phyloP scores from a whole-genome alignment of 345 rosid genomes.

The Kandelia obovata region DNA sequence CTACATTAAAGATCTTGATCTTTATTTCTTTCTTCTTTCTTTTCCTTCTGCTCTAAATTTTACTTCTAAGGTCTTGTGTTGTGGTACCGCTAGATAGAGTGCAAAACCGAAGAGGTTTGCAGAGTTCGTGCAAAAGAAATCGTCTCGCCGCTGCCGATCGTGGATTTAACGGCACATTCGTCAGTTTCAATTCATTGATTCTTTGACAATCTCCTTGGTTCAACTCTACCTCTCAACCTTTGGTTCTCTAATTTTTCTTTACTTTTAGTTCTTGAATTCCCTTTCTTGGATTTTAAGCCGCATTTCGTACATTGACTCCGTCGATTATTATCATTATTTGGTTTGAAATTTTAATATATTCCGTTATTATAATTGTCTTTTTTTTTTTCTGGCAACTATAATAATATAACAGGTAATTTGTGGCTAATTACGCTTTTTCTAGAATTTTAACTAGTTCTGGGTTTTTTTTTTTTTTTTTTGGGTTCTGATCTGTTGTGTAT shows the following conservation, averaged over 20 bases:
- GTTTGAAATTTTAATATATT: no score
- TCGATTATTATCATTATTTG: no score
- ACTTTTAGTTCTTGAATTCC: no score
- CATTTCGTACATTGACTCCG: background rate
- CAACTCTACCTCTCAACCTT: no score
- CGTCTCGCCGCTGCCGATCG: constrained; percentile 74
- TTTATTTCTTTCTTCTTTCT: background rate
- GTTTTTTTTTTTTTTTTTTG: background rate
- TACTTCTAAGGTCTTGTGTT: background rate
- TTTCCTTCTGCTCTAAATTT: background rate
- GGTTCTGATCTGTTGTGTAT: no score
- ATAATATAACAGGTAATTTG: no score
- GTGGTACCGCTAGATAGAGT: constrained; percentile 44
- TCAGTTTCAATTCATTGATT: background rate
- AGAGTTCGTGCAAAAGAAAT: constrained; percentile 67
- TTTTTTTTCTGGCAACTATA: no score
- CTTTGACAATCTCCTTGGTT: no score
- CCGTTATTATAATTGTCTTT: no score
- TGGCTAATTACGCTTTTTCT: background rate
- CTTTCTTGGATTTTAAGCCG: no score
- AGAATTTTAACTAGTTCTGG: background rate
- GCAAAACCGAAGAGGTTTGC: constrained; percentile 57
- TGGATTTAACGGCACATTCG: constrained; percentile 67
- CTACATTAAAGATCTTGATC: background rate
- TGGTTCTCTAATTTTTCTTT: no score